phyloP scores from a whole-genome alignment of 257 asterid genomes.

The Eustoma russellianum region DNA sequence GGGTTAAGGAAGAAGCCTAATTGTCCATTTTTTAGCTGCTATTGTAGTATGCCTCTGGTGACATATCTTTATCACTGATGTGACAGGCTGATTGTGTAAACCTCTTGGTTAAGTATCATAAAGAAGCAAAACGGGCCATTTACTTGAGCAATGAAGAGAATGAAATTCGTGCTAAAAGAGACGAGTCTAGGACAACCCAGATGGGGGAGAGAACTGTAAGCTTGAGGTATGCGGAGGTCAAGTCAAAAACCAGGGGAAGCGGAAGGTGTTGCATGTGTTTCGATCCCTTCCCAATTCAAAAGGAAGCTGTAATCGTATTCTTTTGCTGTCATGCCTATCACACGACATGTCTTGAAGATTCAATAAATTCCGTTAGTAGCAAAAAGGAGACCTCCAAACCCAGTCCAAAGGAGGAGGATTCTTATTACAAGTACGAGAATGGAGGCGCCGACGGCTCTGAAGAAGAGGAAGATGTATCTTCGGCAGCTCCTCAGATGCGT shows the following conservation, averaged over 20 bases:
- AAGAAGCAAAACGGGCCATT: constrained; percentile 87
- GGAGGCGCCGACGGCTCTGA: constrained; percentile 35
- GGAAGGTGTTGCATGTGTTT: constrained; percentile 95
- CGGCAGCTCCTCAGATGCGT: constrained; percentile 54
- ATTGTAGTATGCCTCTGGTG: neutral
- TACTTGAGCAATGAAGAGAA: constrained; percentile 71
- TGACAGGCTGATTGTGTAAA: constrained; percentile 89
- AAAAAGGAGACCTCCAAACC: constrained; percentile 30
- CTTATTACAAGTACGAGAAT: constrained; percentile 42
- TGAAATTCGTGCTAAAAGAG: constrained; percentile 40
- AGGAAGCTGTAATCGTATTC: constrained; percentile 56
- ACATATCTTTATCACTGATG: neutral
- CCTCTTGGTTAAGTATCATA: constrained; percentile 70
- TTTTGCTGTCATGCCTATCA: constrained; percentile 97
- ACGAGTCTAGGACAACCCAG: constrained; percentile 27
- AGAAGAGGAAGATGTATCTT: constrained; percentile 21
- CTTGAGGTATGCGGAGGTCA: constrained; percentile 50
- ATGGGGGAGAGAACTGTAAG: constrained; percentile 37
- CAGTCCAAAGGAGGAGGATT: constrained; percentile 23
- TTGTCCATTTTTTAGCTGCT: neutral
- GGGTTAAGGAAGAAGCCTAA: too few relatives aligned
- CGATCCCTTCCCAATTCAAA: constrained; percentile 74
- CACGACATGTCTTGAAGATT: constrained; percentile 68
- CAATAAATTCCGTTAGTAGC: constrained; percentile 38
- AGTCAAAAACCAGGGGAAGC: constrained; percentile 74